phyloP scores from a whole-genome alignment of 768 basidiomycete species.

The Hypholoma fasciculare region DNA sequence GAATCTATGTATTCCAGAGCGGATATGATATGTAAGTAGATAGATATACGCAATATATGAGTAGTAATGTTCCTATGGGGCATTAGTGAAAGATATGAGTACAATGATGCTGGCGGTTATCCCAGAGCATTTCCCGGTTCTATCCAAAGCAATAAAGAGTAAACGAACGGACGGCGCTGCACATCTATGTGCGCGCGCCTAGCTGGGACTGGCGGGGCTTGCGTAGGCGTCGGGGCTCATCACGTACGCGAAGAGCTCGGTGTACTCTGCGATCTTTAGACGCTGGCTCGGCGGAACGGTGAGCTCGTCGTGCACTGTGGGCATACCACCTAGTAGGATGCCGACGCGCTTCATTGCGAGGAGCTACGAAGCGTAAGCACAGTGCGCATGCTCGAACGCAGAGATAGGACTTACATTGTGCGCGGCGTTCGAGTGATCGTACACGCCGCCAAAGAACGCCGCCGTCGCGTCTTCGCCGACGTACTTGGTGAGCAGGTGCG shows the following conservation, averaged over 20 bases:
- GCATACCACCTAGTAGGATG: slow-evolving; percentile 47
- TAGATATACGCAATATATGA: no score
- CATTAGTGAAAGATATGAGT: no score
- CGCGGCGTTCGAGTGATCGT: slow-evolving; percentile 63
- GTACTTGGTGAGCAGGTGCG: slow-evolving; percentile 77
- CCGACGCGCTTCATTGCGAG: slow-evolving; percentile 65
- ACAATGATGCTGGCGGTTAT: no score
- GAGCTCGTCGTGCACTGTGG: slow-evolving; percentile 59
- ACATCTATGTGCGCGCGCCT: no score
- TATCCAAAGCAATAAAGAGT: no score
- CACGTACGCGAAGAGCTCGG: slow-evolving; percentile 35
- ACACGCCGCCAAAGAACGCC: slow-evolving; percentile 84
- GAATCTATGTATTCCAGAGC: no score
- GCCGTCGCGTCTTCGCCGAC: slow-evolving; percentile 92
- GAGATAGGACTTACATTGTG: slow-evolving; percentile 36
- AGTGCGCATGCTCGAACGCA: slow-evolving; percentile 21
- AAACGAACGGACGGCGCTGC: no score
- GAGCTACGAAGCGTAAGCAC: slow-evolving; percentile 40
- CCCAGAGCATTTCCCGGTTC: no score
- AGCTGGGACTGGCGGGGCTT: background rate
- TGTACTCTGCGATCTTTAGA: slow-evolving; percentile 65
- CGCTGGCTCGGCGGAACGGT: slow-evolving; percentile 72
- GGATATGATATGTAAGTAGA: no score
- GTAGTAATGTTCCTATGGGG: no score
- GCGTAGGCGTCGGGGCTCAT: no score